Conservation (phyloP, 305 asterid species). For the Fraxinus sp. region DNA sequence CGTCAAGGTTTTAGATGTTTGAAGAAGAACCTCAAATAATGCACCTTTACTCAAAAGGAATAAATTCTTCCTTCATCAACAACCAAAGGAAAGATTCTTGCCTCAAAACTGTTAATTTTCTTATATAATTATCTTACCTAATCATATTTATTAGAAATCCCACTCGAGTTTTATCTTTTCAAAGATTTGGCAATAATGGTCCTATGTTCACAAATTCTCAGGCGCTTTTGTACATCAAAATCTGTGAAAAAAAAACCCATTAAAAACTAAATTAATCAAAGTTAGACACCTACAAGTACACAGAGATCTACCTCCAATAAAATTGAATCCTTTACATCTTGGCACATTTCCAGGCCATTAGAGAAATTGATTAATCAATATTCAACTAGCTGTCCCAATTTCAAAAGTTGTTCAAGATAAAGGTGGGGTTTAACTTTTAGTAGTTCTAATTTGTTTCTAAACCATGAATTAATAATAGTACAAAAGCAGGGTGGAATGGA, state of each 20-base stretch:
- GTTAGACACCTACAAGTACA: not conserved
- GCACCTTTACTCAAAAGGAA: conserved; percentile 49
- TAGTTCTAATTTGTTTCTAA: conserved; percentile 32
- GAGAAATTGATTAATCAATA: not conserved
- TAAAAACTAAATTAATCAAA: not conserved
- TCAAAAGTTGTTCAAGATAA: conserved; percentile 27
- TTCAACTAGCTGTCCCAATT: not conserved
- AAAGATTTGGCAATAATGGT: not conserved
- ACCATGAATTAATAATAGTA: conserved; percentile 31
- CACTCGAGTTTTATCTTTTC: not conserved
- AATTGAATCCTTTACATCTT: not conserved
- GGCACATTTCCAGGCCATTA: not conserved
- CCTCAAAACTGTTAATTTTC: conserved; percentile 26
- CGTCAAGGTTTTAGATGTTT: not conserved
- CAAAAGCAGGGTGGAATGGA: conserved; percentile 39
- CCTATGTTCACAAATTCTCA: not conserved
- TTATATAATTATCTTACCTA: conserved; percentile 1
- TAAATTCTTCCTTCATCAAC: conserved; percentile 72
- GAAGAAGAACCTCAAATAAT: conserved; percentile 27
- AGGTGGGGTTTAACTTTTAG: conserved; percentile 49
- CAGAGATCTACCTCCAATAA: not conserved
- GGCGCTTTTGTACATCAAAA: not conserved
- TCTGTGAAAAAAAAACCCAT: not conserved
- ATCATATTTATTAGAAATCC: not conserved
- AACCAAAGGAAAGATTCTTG: conserved; percentile 78